phyloP scores from a whole-genome alignment of 1,139 yeast genomes.

The Taphrina pruni region DNA sequence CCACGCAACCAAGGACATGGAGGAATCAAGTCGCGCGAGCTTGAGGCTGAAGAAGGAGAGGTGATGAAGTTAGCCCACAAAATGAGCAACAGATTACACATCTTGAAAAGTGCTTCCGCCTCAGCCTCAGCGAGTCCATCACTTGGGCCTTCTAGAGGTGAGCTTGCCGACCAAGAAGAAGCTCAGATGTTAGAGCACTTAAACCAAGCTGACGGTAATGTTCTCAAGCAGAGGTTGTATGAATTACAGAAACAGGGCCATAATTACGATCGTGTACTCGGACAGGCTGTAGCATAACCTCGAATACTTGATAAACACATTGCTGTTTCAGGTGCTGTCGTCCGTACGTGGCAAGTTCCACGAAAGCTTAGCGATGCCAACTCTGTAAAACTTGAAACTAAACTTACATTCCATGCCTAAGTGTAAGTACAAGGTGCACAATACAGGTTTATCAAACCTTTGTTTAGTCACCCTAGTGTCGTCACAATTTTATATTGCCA shows the following conservation, averaged over 20 bases:
- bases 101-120: slow-evolving; percentile 29
- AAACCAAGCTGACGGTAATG: slow-evolving; percentile 35
- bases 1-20: slow-evolving; percentile 15
- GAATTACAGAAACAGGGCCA: slow-evolving; percentile 28
- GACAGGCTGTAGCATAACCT: not conserved
- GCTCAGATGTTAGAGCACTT: slow-evolving; percentile 28
- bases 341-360: no score
- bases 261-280: slow-evolving; percentile 14
- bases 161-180: slow-evolving; percentile 22
- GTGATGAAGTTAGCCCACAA: slow-evolving; percentile 33
- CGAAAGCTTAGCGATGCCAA: no score
- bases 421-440: no score
- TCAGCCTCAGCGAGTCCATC: slow-evolving; percentile 35
- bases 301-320: no score
- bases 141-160: slow-evolving; percentile 24
- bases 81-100: slow-evolving; percentile 27
- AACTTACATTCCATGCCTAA: no score
- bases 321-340: no score
- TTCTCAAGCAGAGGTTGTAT: slow-evolving; percentile 23
- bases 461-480: no score
- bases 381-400: no score
- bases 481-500: no score
- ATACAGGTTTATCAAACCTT: no score
- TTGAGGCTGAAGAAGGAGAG: slow-evolving; percentile 38
- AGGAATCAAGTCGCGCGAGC: slow-evolving; percentile 23